phyloP scores from a whole-genome alignment of 352 stramenopile species.

The Globisporangium recalcitrans region DNA sequence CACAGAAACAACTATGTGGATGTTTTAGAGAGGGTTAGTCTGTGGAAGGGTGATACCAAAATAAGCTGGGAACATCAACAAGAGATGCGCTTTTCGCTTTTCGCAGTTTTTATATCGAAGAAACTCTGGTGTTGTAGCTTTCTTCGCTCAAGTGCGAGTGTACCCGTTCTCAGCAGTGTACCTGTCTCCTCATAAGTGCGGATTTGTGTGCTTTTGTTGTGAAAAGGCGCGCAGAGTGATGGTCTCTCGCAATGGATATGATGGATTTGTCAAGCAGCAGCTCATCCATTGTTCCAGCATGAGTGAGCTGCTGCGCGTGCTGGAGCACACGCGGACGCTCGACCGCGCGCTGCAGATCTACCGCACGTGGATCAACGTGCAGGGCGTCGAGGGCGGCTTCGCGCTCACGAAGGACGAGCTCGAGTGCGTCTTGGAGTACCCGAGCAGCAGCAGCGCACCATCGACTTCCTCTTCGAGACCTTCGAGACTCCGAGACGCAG shows the following conservation, averaged over 20 bases:
- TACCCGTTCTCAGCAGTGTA: conserved; percentile 5
- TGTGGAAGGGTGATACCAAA: no score
- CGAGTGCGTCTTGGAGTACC: conserved; percentile 55
- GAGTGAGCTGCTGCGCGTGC: conserved; percentile 8
- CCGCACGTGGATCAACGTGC: conserved; percentile 44
- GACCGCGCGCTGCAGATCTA: conserved; percentile 43
- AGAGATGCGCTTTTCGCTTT: no score
- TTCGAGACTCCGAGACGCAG: conserved; percentile 32
- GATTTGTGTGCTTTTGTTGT: no score
- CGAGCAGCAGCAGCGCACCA: conserved; percentile 13
- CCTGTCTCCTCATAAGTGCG: neutral
- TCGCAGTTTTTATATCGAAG: conserved; percentile 9
- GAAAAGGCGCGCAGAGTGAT: no score
- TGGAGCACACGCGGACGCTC: conserved; percentile 38
- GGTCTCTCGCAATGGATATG: no score
- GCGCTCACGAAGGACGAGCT: conserved; percentile 57
- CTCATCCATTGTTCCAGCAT: no score
- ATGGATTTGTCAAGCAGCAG: no score
- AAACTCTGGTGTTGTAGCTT: conserved; percentile 1
- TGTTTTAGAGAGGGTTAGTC: no score
- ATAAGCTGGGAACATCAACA: neutral
- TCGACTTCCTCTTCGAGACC: conserved; percentile 49
- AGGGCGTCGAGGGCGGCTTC: conserved; percentile 53
- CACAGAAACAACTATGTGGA: no score
- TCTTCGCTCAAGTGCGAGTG: conserved; percentile 8